Base-by-base conservation (phyloP, 1,139 yeast genomes). In the Lodderomyces theae region DNA sequence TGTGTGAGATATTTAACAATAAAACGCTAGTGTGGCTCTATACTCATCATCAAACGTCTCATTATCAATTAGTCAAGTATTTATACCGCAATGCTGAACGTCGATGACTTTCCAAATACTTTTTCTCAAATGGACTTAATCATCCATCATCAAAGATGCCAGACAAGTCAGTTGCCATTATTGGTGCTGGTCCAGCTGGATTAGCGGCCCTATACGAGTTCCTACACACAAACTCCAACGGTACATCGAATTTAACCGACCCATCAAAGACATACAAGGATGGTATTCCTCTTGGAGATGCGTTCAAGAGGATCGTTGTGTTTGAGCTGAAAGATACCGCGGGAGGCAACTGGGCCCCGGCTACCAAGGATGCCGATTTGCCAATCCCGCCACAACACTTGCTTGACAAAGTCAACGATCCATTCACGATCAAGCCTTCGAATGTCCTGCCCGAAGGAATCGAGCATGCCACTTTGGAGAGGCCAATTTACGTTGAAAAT, bases 171-270 rank as follows among this genome's bases (percentile, higher is more conserved):
- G 57, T 66, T 33, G 72, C 63, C 2, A 60, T 66, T 9, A 56
- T 66, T 17, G 72, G 72, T 1, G 66, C 63, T 15, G 72, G 72
- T 6, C 72, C 71, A 1, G 66, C 61, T 2, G 72, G 72, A 1
- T 48, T 66, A 30, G 70, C 70, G n/a, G 50, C 69, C 1, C 49
- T 65, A 11, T 65, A 64, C 42, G 72, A 66, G 46, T 52, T 66
- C 32, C 50, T 61, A 7, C 70, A 66, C 47, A 63, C 69, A 2
- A 52, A 52, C 35, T 48, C 46, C 34, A 63, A 65, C 39, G 70
- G 72, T 1, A 41, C 49, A 2, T 56, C 67, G 3, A 56, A 64
- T 0, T 61, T 61, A 5, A 64, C 64, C 2, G 58, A 58, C 3
- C 22, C 30, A 15, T 7, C 22, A 17, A 35, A 35, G 16, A 15